Base-by-base conservation (phyloP, 768 basidiomycete species). In the Lactarius indigo region DNA sequence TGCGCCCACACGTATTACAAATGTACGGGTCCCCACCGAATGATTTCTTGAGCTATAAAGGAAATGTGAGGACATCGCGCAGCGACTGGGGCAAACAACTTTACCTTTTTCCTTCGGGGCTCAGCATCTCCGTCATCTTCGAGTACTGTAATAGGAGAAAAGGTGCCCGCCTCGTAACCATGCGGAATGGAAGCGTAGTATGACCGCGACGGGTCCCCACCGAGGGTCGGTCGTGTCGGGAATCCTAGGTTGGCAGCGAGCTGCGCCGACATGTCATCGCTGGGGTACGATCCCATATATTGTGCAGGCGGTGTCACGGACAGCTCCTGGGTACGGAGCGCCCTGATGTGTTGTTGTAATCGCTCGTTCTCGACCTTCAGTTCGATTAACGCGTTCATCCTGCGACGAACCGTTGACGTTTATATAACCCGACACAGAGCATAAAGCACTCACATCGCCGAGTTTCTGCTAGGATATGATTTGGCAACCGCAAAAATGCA, bases 1-100 rank as follows among this genome's bases (percentile, higher is more conserved):
- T 98, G 66, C 94, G 83, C 20, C 97, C 97, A 72, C 96, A 99
- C 17, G 89, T 94, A 37, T 92, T 83, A 73, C 95, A 98, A 13
- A 96, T 92, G 74, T 94, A 86, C 73, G 90, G 89, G 63, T 92
- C 90, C 4, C 77, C 74, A 23, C 75, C 75, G 44, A 82, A 77
- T 9, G 77, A 73, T 68, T 86, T 87, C 74, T 66, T 67, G 50
- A 62, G 61, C 66, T 71, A 31, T 18, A 55, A 59, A 57, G 47
- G n/a, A 23, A 9, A 26, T 1, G 31, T 33, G 37, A 28, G 44
- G 59, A 28, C 28, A n/a, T 52, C 23, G 6, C 26, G 13, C 50
- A 52, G 42, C 10, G 63, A 52, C 47, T 44, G n/a, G 26, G 59
- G 39, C 52, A 2, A 17, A 65, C 44, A 18, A 63, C 75, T 41